These are phyloP conservation scores for Alnus rubra DNA, from an alignment of 306 rosid species.

Conservation along the genomic window DNA sequence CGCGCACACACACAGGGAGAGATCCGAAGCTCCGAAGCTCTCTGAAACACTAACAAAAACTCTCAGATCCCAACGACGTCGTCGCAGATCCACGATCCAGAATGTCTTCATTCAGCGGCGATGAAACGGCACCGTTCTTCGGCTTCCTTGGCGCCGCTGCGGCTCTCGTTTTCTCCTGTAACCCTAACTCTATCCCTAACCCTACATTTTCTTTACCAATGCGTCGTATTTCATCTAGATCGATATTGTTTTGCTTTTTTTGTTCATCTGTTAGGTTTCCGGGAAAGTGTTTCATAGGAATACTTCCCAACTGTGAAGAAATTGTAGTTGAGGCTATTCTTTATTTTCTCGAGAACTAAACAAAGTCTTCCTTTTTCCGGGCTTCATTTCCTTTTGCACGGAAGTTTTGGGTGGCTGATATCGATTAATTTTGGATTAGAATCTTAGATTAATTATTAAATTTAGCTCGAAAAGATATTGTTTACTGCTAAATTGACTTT, in stretches of 20 bases:
- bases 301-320: not conserved
- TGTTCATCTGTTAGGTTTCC: slow-evolving; percentile 9
- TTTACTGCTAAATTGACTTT: not conserved
- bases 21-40: slow-evolving; percentile 25
- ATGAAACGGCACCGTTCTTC: slow-evolving; percentile 88
- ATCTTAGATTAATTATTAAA: not conserved
- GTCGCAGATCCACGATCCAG: slow-evolving; percentile 30
- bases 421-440: not conserved
- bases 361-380: not conserved
- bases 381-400: not conserved
- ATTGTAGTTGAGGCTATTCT: not conserved
- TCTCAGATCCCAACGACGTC: slow-evolving; percentile 44
- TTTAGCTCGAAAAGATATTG: not conserved
- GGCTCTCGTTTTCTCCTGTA: slow-evolving; percentile 88
- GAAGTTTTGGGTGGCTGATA: not conserved
- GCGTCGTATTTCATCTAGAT: slow-evolving; percentile 22
- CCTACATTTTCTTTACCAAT: not conserved
- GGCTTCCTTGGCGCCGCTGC: slow-evolving; percentile 94
- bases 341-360: not conserved
- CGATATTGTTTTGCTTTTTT: not conserved
- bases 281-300: not conserved
- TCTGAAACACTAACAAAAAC: not conserved
- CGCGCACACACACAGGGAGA: not conserved
- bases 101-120: slow-evolving; percentile 82
- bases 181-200: slow-evolving; percentile 9